phyloP scores from a whole-genome alignment of 2,329 filamentous ascomycete species.

The Teratosphaeria epicoccoides region DNA sequence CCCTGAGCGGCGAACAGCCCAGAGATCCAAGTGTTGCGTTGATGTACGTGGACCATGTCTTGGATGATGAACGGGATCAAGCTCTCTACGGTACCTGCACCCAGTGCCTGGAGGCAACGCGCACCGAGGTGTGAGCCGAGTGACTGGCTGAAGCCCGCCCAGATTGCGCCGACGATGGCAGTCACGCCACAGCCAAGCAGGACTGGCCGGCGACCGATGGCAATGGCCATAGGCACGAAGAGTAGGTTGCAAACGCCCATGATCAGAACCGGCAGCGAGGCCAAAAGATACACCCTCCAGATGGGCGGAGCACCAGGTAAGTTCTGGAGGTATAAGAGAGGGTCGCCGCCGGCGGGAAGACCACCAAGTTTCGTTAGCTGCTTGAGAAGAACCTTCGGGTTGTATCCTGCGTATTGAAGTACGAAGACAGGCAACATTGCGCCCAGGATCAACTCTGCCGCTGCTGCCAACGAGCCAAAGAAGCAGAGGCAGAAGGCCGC shows the following conservation, averaged over 20 bases:
- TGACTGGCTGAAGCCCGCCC: constrained; percentile 18
- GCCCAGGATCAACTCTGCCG: constrained; percentile 22
- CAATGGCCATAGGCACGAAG: constrained; percentile 21
- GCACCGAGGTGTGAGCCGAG: constrained; percentile 19
- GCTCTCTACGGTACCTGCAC: constrained; percentile 23
- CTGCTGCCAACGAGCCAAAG: constrained; percentile 19
- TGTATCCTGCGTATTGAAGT: constrained; percentile 18
- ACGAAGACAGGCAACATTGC: constrained; percentile 23
- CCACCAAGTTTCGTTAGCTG: background rate
- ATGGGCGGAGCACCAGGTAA: constrained; percentile 17
- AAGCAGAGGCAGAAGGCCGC: constrained; percentile 10
- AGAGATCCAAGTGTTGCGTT: constrained; percentile 22
- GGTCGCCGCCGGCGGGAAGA: constrained; percentile 10
- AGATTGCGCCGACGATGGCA: constrained; percentile 19
- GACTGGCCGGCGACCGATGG: constrained; percentile 20
- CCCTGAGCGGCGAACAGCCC: constrained; percentile 21
- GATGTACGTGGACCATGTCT: constrained; percentile 21
- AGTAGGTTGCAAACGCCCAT: constrained; percentile 21
- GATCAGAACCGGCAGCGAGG: constrained; percentile 21
- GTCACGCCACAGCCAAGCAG: constrained; percentile 17
- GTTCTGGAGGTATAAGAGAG: constrained; percentile 10
- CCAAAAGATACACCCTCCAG: constrained; percentile 21
- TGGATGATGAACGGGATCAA: constrained; percentile 24
- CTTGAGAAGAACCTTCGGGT: constrained; percentile 10
- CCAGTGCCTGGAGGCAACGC: constrained; percentile 20